Conservation (phyloP, 139 green algal species). For the Chlorella sp. region DNA sequence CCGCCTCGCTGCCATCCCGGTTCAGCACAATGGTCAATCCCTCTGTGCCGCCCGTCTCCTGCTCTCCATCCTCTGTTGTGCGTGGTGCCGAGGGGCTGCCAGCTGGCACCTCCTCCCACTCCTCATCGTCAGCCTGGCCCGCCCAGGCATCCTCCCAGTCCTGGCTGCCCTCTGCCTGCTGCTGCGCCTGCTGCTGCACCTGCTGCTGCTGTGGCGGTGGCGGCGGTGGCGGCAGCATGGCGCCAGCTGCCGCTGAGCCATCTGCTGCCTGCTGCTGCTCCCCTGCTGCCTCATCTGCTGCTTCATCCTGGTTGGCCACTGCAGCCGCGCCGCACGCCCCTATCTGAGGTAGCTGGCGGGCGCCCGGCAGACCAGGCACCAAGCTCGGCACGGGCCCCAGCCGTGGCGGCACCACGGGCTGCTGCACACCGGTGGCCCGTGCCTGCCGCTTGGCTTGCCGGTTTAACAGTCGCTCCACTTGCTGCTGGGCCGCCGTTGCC, state of each 20-base stretch:
- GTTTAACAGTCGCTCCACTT: conserved; percentile 3
- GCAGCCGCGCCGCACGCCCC: conserved; percentile 24
- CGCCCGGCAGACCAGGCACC: conserved; percentile 2
- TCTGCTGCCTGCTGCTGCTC: neutral
- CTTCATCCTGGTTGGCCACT: neutral
- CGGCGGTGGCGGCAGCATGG: neutral
- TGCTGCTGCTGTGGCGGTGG: neutral
- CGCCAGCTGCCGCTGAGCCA: neutral
- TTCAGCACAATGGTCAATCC: too few relatives aligned
- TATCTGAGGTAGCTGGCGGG: neutral
- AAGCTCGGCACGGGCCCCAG: neutral
- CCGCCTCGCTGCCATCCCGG: neutral
- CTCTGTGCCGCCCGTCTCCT: neutral
- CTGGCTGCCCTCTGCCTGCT: neutral
- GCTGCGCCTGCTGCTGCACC: neutral
- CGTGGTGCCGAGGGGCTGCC: conserved; percentile 18
- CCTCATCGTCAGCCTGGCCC: neutral
- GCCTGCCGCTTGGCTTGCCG: neutral
- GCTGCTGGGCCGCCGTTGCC: neutral
- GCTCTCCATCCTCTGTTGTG: neutral
- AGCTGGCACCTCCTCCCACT: neutral
- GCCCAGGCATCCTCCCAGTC: conserved; percentile 34
- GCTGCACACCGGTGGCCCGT: neutral
- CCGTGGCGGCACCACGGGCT: too few relatives aligned
- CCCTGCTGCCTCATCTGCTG: neutral